Evolutionary conservation across 805 yeast genomes (phyloP).

Genomic region (Debaryomyces castellii): DNA sequence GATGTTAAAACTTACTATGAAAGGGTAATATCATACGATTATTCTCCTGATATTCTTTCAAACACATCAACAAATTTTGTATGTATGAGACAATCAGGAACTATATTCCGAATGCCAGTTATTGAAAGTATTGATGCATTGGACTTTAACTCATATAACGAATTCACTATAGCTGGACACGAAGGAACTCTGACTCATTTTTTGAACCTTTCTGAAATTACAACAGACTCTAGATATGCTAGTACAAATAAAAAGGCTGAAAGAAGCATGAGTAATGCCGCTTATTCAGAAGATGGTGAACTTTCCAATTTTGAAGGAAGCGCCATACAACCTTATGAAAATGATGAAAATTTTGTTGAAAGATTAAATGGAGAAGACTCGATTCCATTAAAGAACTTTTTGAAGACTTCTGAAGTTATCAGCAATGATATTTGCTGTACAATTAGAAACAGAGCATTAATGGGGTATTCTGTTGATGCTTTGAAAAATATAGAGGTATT

Average conservation of each 20-base stretch:
- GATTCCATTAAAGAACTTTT: conserved; percentile 27
- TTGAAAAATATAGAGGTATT: conserved; percentile 59
- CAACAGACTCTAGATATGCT: conserved; percentile 11
- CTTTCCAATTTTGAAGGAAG: conserved; percentile 33
- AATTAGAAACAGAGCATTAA: conserved; percentile 67
- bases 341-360: conserved; percentile 13
- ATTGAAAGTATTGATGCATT: conserved; percentile 63
- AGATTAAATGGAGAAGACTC: conserved; percentile 20
- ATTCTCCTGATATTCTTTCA: conserved; percentile 54
- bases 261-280: conserved; percentile 7
- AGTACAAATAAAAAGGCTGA: conserved; percentile 9
- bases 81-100: conserved; percentile 90
- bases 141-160: conserved; percentile 68
- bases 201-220: conserved; percentile 25
- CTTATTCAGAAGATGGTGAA: conserved; percentile 22
- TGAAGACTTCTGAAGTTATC: conserved; percentile 45
- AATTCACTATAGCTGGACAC: conserved; percentile 59
- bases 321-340: conserved; percentile 5
- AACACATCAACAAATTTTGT: conserved; percentile 64
- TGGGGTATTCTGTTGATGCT: conserved; percentile 73
- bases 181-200: conserved; percentile 51
- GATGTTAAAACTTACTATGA: conserved; percentile 78
- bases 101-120: conserved; percentile 76
- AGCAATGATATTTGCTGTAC: conserved; percentile 71
- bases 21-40: conserved; percentile 82